Conservation (phyloP, 192 early-diverging fungal species). For the Rhizoclosmatium sp. region DNA sequence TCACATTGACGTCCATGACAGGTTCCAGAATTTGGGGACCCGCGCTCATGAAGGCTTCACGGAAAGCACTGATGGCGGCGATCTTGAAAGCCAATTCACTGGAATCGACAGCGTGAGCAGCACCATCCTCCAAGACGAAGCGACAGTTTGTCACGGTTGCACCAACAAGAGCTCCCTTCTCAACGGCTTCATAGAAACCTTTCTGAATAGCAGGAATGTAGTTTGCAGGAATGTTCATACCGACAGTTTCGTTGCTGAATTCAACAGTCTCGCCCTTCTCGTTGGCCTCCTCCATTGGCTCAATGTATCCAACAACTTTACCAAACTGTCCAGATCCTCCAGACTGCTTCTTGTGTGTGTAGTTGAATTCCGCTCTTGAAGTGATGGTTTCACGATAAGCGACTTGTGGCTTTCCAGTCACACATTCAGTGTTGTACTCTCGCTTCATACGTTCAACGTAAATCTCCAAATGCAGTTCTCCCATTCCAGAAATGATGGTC, state of each 20-base stretch:
- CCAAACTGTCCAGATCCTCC: constrained; percentile 98
- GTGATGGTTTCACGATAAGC: constrained; percentile 96
- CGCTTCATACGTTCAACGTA: constrained; percentile 99
- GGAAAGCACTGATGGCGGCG: constrained; percentile 86
- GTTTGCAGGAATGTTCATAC: constrained; percentile 92
- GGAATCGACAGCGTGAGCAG: constrained; percentile 93
- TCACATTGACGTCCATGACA: constrained; percentile 93
- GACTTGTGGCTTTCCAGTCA: constrained; percentile 96
- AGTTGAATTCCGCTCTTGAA: constrained; percentile 79
- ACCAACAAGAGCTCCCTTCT: constrained; percentile 92
- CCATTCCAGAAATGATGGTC: constrained; percentile 92
- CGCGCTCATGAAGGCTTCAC: constrained; percentile 85
- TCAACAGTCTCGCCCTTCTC: constrained; percentile 70
- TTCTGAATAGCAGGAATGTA: constrained; percentile 96
- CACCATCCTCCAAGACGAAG: constrained; percentile 91
- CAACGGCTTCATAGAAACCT: constrained; percentile 89
- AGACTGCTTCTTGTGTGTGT: constrained; percentile 99
- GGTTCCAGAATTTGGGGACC: constrained; percentile 91
- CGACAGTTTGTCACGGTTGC: constrained; percentile 86
- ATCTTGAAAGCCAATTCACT: constrained; percentile 95
- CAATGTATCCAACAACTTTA: constrained; percentile 89
- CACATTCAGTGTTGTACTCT: constrained; percentile 95
- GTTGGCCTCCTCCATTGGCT: constrained; percentile 74
- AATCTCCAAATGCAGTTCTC: constrained; percentile 95
- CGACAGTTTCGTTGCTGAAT: constrained; percentile 87